These are phyloP conservation scores for Fusarium ambrosium DNA, from an alignment of 2,329 filamentous ascomycete genomes.

Conservation along the genomic window DNA sequence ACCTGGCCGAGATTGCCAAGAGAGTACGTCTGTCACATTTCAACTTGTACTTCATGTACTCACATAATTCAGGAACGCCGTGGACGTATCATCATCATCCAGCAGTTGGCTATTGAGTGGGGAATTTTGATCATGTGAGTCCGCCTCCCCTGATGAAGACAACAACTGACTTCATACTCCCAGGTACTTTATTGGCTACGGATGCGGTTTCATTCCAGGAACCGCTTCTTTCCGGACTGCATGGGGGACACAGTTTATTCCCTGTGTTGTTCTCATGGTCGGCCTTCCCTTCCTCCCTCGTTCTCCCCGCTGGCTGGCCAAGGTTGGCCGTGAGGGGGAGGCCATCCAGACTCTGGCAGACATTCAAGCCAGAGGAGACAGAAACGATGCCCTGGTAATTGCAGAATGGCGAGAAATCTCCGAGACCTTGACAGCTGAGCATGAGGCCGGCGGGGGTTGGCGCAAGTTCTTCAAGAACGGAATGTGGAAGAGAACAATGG, in stretches of 20 bases:
- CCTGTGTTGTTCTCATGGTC: conserved; percentile 67
- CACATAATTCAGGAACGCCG: conserved; percentile 8
- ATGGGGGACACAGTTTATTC: conserved; percentile 74
- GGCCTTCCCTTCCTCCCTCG: conserved; percentile 70
- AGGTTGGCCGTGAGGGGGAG: conserved; percentile 69
- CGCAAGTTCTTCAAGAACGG: conserved; percentile 23
- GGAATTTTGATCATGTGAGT: conserved; percentile 68
- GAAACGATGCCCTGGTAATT: conserved; percentile 65
- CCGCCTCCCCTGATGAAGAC: not conserved
- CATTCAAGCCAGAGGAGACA: conserved; percentile 67
- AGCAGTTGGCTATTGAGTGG: conserved; percentile 28
- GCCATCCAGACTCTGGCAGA: conserved; percentile 63
- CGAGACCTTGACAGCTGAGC: conserved; percentile 37
- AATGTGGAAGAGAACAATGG: conserved; percentile 33
- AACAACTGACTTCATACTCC: not conserved
- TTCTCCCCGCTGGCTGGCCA: conserved; percentile 72
- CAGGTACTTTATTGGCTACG: conserved; percentile 73
- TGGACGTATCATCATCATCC: conserved; percentile 31
- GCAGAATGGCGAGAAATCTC: conserved; percentile 67
- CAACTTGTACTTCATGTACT: not conserved
- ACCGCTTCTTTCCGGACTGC: conserved; percentile 71
- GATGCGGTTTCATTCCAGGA: conserved; percentile 69
- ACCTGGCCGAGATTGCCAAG: conserved; percentile 28
- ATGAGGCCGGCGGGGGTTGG: conserved; percentile 19
- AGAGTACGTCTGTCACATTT: not conserved